Conservation (phyloP, 805 yeast genomes). For the Candida ovalis region DNA sequence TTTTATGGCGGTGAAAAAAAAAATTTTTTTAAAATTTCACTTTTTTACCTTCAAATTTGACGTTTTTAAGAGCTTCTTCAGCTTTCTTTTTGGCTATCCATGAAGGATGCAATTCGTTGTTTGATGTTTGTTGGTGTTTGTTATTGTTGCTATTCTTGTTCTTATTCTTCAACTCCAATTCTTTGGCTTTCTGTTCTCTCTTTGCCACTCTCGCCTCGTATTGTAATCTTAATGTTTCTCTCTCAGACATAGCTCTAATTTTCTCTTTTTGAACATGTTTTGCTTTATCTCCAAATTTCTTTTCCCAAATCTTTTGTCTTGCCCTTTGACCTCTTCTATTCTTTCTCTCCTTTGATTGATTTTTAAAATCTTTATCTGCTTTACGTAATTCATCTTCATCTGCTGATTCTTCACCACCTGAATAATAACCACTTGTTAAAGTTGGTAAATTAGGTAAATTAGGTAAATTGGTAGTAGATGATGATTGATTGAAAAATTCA, state of each 20-base stretch:
- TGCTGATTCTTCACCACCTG: slow-evolving; percentile 79
- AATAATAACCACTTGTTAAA: slow-evolving; percentile 73
- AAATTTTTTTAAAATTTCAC: slow-evolving; percentile 59
- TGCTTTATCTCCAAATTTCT: slow-evolving; percentile 81
- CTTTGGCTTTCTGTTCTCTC: slow-evolving; percentile 48
- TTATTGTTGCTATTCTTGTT: too few species aligned
- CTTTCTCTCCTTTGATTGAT: slow-evolving; percentile 55
- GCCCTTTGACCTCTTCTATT: slow-evolving; percentile 98
- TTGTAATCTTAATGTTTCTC: slow-evolving; percentile 58
- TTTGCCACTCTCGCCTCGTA: slow-evolving; percentile 69
- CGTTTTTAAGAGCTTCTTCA: slow-evolving; percentile 60
- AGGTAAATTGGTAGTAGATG: too few species aligned
- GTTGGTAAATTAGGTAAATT: slow-evolving; percentile 51
- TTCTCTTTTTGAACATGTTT: slow-evolving; percentile 70
- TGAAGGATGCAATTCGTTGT: slow-evolving; percentile 91
- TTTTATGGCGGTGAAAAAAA: too few species aligned
- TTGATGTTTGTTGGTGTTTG: too few species aligned
- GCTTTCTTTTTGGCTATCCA: slow-evolving; percentile 89
- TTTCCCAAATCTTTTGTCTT: slow-evolving; percentile 94
- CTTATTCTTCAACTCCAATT: slow-evolving; percentile 11
- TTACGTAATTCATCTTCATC: slow-evolving; percentile 51
- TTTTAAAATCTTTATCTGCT: slow-evolving; percentile 43
- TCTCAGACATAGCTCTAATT: slow-evolving; percentile 49
- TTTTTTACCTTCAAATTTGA: slow-evolving; percentile 81
- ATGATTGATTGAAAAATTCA: slow-evolving; percentile 37